phyloP scores from a whole-genome alignment of 2,329 filamentous ascomycete genomes.

The Dactylellina sp. region DNA sequence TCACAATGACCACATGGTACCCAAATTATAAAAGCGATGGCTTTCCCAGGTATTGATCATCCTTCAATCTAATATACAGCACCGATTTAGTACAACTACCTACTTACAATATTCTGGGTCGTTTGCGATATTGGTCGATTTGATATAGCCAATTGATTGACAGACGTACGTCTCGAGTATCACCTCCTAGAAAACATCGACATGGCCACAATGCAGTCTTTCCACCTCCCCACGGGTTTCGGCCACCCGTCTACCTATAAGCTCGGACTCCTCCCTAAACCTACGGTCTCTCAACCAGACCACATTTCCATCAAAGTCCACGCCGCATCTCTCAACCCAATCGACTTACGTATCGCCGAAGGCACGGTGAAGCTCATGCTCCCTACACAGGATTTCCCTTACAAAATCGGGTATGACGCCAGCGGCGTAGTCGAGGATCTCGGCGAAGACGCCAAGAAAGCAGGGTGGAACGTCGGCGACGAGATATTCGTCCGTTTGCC shows the following conservation, averaged over 20 bases:
- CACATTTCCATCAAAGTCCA: slow-evolving; percentile 64
- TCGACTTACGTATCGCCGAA: slow-evolving; percentile 65
- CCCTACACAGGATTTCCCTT: slow-evolving; percentile 63
- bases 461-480: slow-evolving; percentile 63
- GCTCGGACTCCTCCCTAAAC: slow-evolving; percentile 56
- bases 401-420: slow-evolving; percentile 65
- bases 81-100: too few relatives aligned
- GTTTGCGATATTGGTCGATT: too few relatives aligned
- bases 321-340: slow-evolving; percentile 66
- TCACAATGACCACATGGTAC: too few relatives aligned
- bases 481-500: slow-evolving; percentile 64
- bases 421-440: slow-evolving; percentile 64
- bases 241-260: slow-evolving; percentile 43
- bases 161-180: too few relatives aligned
- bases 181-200: too few relatives aligned
- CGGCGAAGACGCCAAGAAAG: slow-evolving; percentile 61
- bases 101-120: too few relatives aligned
- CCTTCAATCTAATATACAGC: too few relatives aligned
- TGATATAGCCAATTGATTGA: too few relatives aligned
- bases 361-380: slow-evolving; percentile 63
- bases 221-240: slow-evolving; percentile 45
- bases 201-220: slow-evolving; percentile 35
- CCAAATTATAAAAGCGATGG: too few relatives aligned
- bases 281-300: slow-evolving; percentile 56
- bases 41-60: too few relatives aligned